phyloP scores from a whole-genome alignment of 169 alveolate species.

The Babesia bigemina region DNA sequence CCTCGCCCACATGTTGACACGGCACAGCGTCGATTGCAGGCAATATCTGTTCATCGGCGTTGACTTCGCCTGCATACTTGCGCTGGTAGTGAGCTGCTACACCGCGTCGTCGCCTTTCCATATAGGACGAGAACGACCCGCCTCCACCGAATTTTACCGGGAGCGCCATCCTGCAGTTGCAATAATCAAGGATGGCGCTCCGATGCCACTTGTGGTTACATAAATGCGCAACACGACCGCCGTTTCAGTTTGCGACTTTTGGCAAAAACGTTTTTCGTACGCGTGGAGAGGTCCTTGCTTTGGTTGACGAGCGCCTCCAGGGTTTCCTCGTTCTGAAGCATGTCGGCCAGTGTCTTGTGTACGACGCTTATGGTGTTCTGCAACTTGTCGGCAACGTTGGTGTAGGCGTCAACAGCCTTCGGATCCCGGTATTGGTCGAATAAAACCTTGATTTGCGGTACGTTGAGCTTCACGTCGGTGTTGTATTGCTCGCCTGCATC shows the following conservation, averaged over 20 bases:
- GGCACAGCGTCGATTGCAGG: neutral
- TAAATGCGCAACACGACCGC: conserved; percentile 54
- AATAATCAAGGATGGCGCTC: neutral
- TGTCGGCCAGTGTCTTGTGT: conserved; percentile 57
- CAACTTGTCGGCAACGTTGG: conserved; percentile 48
- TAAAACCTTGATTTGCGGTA: conserved; percentile 49
- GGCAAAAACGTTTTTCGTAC: conserved; percentile 60
- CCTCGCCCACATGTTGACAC: neutral
- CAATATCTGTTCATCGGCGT: neutral
- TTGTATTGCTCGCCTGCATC: conserved; percentile 39
- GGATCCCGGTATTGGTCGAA: conserved; percentile 53
- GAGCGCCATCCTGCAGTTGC: neutral
- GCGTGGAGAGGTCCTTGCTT: conserved; percentile 63
- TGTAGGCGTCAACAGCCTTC: conserved; percentile 50
- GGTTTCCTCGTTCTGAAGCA: conserved; percentile 60
- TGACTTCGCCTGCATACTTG: conserved; percentile 1
- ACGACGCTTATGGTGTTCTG: conserved; percentile 53
- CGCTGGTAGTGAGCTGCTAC: conserved; percentile 31
- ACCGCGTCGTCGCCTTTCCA: conserved; percentile 39
- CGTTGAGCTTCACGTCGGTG: conserved; percentile 45
- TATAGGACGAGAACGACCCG: conserved; percentile 32
- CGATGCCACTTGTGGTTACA: conserved; percentile 12
- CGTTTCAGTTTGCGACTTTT: conserved; percentile 55
- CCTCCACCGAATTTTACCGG: conserved; percentile 43
- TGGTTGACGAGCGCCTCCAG: conserved; percentile 67